Evolutionary conservation across 352 stramenopile species (phyloP).

Genomic region (Pythium sp.): DNA sequence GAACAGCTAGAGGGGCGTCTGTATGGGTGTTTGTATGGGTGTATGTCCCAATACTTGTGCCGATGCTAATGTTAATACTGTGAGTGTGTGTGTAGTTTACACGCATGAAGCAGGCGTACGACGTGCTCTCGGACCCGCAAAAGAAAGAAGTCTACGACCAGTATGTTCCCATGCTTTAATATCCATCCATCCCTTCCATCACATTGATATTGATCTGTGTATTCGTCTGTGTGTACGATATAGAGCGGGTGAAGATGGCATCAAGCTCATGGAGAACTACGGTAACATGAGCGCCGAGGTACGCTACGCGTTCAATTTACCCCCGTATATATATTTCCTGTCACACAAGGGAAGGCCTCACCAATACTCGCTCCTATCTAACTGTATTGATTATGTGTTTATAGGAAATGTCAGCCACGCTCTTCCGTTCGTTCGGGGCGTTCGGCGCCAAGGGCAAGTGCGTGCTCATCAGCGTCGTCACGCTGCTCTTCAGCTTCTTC

Average conservation of each 20-base stretch:
- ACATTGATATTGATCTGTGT: no score
- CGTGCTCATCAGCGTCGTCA: slow-evolving; percentile 66
- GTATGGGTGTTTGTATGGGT: slow-evolving; percentile 20
- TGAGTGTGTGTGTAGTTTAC: slow-evolving; percentile 69
- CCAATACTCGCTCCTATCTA: neutral
- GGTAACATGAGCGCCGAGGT: slow-evolving; percentile 74
- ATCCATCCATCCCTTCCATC: neutral
- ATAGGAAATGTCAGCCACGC: slow-evolving; percentile 52
- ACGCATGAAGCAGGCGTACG: slow-evolving; percentile 90
- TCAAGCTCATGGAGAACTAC: slow-evolving; percentile 88
- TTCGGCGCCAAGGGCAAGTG: slow-evolving; percentile 66
- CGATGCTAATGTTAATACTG: neutral
- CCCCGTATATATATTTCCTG: neutral
- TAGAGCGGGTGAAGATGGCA: slow-evolving; percentile 84
- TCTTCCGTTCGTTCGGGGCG: slow-evolving; percentile 74
- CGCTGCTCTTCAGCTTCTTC: slow-evolving; percentile 82
- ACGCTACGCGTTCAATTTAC: neutral
- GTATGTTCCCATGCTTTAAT: slow-evolving; percentile 22
- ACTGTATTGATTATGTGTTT: neutral
- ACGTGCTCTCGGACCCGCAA: slow-evolving; percentile 88
- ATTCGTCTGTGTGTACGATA: slow-evolving; percentile 2
- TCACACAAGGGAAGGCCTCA: neutral
- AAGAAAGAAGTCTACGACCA: slow-evolving; percentile 83
- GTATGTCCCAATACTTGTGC: neutral
- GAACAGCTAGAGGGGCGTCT: neutral